phyloP scores from a whole-genome alignment of 805 yeast genomes.

The Spathaspora gorwiae region DNA sequence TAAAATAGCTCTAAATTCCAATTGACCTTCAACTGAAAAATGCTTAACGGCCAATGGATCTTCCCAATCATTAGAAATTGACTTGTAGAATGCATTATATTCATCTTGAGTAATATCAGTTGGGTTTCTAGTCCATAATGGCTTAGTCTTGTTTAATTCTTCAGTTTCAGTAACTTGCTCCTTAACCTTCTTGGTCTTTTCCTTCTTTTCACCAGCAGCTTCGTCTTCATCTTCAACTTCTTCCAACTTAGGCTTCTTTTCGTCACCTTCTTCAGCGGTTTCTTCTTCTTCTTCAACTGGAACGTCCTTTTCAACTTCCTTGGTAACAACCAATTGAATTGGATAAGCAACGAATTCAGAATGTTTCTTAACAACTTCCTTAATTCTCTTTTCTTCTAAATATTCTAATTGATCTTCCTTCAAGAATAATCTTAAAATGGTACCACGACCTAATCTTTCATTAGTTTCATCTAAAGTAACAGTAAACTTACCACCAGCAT shows the following conservation, averaged over 20 bases:
- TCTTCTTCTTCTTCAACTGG: slow-evolving; percentile 63
- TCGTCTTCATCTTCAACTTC: slow-evolving; percentile 76
- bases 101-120: slow-evolving; percentile 96
- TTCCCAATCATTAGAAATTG: slow-evolving; percentile 99
- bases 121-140: slow-evolving; percentile 99
- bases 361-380: slow-evolving; percentile 99
- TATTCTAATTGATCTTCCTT: slow-evolving; percentile 99
- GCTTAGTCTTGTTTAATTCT: slow-evolving; percentile 98
- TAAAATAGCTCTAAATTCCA: slow-evolving; percentile 96
- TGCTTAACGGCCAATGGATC: slow-evolving; percentile 99
- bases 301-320: slow-evolving; percentile 98
- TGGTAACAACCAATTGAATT: slow-evolving; percentile 94
- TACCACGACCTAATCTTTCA: slow-evolving; percentile 91
- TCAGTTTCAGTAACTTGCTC: slow-evolving; percentile 94
- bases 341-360: slow-evolving; percentile 99
- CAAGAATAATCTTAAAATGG: slow-evolving; percentile 89
- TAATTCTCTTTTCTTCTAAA: slow-evolving; percentile 98
- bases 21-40: slow-evolving; percentile 99
- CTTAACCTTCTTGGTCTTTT: slow-evolving; percentile 82
- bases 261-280: slow-evolving; percentile 11
- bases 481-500: slow-evolving; percentile 99
- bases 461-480: slow-evolving; percentile 84
- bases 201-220: slow-evolving; percentile 63
- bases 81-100: slow-evolving; percentile 98
- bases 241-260: slow-evolving; percentile 66